Evolutionary conservation across 495 filamentous ascomycete species (phyloP).

Genomic region (Neurospora sp.): DNA sequence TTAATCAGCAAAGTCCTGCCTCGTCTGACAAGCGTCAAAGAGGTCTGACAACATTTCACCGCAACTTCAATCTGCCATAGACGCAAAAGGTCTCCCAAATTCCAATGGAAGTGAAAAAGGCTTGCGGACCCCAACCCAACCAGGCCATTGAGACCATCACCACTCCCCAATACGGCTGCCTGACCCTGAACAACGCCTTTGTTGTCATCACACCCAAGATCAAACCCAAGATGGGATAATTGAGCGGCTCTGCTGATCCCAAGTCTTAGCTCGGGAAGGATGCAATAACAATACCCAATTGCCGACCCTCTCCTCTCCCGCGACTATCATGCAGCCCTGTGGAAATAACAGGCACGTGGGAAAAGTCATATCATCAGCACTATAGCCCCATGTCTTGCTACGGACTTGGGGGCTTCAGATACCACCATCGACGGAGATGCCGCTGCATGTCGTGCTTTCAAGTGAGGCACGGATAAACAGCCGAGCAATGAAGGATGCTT

Average conservation of each 20-base stretch:
- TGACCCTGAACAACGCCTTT: not conserved
- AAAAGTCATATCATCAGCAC: not conserved
- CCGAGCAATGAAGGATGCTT: not conserved
- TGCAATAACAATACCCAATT: not conserved
- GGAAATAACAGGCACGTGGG: not conserved
- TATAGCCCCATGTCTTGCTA: not conserved
- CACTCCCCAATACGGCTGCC: not conserved
- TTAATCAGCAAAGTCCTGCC: not conserved
- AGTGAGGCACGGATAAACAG: not conserved
- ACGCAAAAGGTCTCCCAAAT: not conserved
- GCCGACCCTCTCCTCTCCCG: not conserved
- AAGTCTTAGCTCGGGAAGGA: not conserved
- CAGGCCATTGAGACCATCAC: not conserved
- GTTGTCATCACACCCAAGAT: not conserved
- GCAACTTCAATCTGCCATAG: not conserved
- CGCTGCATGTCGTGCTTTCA: not conserved
- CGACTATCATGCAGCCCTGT: not conserved
- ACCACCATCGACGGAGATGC: not conserved
- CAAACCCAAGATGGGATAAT: not conserved
- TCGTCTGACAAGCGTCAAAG: not conserved
- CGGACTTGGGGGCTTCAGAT: not conserved
- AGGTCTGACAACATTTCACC: not conserved
- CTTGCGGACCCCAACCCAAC: not conserved
- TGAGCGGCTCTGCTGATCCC: not conserved
- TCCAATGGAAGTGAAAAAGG: not conserved